Conservation (phyloP, 129 eudicot genomes). For the Helianthus tuberosus region DNA sequence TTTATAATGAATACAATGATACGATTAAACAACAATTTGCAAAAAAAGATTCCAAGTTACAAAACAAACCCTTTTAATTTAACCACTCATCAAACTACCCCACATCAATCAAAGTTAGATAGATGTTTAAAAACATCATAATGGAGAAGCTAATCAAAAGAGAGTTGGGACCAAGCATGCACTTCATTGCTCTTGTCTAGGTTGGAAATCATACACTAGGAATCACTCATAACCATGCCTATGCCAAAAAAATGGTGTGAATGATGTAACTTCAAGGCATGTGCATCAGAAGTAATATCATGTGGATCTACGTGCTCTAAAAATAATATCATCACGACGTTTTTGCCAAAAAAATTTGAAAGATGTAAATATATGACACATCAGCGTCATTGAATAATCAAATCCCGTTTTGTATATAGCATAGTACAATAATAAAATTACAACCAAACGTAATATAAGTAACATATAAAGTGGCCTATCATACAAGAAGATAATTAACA, state of each 20-base stretch:
- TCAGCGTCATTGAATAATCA: not conserved
- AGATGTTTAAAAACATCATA: slow-evolving; percentile 26
- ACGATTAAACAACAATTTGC: slow-evolving; percentile 13
- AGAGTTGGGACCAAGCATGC: slow-evolving; percentile 39
- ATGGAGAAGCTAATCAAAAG: slow-evolving; percentile 27
- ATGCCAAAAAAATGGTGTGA: slow-evolving; percentile 6
- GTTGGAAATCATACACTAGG: slow-evolving; percentile 10
- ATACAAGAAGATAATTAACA: slow-evolving; percentile 22
- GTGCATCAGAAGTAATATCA: not conserved
- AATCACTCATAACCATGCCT: not conserved
- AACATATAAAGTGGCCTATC: slow-evolving; percentile 6
- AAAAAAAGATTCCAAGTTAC: slow-evolving; percentile 21
- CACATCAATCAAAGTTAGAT: slow-evolving; percentile 32
- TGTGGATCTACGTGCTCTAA: slow-evolving; percentile 7
- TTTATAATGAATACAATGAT: slow-evolving; percentile 25
- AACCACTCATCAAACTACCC: slow-evolving; percentile 31
- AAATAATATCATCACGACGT: slow-evolving; percentile 5
- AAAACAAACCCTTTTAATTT: slow-evolving; percentile 12
- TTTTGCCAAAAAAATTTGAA: slow-evolving; percentile 1
- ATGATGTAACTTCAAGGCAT: slow-evolving; percentile 1
- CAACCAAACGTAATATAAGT: slow-evolving; percentile 11
- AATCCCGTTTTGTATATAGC: slow-evolving; percentile 13
- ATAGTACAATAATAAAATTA: slow-evolving; percentile 18
- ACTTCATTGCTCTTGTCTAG: slow-evolving; percentile 18
- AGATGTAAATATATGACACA: not conserved